Conservation (phyloP, 176 grass and related monocot genomes). For the Elymus sibiricus region DNA sequence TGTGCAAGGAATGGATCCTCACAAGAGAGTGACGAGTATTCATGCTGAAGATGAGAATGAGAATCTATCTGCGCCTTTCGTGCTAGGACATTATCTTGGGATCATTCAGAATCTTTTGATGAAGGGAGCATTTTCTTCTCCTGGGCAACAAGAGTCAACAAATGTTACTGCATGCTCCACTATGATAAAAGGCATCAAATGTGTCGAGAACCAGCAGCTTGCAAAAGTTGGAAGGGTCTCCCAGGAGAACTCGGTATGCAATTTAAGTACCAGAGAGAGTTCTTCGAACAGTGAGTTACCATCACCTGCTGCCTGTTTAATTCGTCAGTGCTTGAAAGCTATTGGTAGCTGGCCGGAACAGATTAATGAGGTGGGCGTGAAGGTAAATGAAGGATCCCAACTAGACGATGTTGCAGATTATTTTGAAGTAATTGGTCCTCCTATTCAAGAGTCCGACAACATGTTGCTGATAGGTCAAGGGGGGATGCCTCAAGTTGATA, state of each 20-base stretch:
- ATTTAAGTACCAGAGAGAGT: conserved; percentile 28
- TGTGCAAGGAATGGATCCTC: conserved; percentile 90
- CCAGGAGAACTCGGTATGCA: conserved; percentile 42
- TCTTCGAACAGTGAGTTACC: conserved; percentile 24
- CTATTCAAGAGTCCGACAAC: conserved; percentile 5
- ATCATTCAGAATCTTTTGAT: conserved; percentile 74
- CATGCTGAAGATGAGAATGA: conserved; percentile 91
- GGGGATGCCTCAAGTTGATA: conserved; percentile 20
- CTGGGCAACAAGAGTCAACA: conserved; percentile 58
- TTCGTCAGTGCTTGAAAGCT: conserved; percentile 74
- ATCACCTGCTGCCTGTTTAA: conserved; percentile 54
- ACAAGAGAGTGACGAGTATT: conserved; percentile 71
- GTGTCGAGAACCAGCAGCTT: conserved; percentile 53
- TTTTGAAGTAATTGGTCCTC: conserved; percentile 19
- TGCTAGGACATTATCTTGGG: conserved; percentile 71
- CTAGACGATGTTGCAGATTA: background rate
- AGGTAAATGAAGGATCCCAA: conserved; percentile 29
- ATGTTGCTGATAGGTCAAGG: conserved; percentile 29
- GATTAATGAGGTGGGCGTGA: background rate
- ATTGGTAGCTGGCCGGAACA: conserved; percentile 79
- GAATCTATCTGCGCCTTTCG: conserved; percentile 59
- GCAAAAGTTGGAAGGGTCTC: conserved; percentile 92
- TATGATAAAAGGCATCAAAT: conserved; percentile 45
- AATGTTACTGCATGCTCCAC: conserved; percentile 55
- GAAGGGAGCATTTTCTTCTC: conserved; percentile 64